Evolutionary conservation across 495 filamentous ascomycete genomes (phyloP).

Genomic region (Hypoxylon fuscum): DNA sequence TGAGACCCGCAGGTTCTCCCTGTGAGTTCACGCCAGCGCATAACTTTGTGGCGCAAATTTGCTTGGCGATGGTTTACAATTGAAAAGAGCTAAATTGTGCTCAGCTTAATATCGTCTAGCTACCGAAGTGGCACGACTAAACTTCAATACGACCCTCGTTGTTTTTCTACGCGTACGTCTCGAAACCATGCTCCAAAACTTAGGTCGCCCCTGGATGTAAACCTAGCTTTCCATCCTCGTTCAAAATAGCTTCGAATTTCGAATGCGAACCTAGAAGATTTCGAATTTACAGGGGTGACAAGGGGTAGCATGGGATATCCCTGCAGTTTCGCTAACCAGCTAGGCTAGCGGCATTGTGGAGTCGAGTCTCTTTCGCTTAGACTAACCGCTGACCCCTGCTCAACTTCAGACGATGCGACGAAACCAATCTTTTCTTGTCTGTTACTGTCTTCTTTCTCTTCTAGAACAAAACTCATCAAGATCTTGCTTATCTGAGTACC

Average conservation of each 20-base stretch:
- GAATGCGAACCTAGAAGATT: conserved; percentile 7
- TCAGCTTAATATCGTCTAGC: neutral
- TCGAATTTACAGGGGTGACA: conserved; percentile 1
- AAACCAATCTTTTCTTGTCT: neutral
- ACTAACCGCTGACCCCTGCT: conserved; percentile 24
- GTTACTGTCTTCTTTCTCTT: neutral
- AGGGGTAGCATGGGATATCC: conserved; percentile 11
- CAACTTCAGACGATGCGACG: conserved; percentile 27
- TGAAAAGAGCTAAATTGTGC: neutral
- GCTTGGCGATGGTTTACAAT: conserved; percentile 7
- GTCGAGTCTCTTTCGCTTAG: conserved; percentile 8
- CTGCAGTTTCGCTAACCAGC: conserved; percentile 36
- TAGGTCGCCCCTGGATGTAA: conserved; percentile 19
- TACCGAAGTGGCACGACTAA: neutral
- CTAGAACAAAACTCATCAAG: no score
- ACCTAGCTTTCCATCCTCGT: conserved; percentile 8
- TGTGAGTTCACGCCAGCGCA: no score
- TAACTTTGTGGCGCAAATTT: no score
- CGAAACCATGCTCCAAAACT: conserved; percentile 29
- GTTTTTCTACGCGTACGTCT: conserved; percentile 6
- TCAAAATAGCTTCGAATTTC: conserved; percentile 17
- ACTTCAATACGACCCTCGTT: neutral
- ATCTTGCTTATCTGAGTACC: no score
- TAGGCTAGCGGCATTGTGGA: conserved; percentile 25
- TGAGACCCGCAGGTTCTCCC: no score